These are phyloP conservation scores for Aspergillus intermedius DNA, from an alignment of 2,329 filamentous ascomycete genomes.

Conservation along the genomic window DNA sequence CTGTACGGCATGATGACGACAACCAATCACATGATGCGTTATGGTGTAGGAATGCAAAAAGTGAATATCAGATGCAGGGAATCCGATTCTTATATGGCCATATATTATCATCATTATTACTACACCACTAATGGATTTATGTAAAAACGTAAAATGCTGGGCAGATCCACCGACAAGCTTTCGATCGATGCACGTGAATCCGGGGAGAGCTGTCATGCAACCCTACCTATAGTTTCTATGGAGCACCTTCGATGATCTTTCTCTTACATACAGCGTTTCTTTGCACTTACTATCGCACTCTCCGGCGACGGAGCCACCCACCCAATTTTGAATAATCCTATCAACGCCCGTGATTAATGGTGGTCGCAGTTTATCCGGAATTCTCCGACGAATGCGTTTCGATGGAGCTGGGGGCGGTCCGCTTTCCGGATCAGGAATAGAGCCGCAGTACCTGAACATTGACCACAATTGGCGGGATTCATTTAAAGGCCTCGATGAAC, in stretches of 20 bases:
- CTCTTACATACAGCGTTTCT: not conserved
- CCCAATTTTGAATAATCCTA: not conserved
- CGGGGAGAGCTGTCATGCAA: not conserved
- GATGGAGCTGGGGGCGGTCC: not conserved
- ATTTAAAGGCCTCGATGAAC: too few relatives aligned
- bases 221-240: too few relatives aligned
- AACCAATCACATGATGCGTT: not conserved
- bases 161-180: not conserved
- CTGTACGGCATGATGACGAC: conserved; percentile 2
- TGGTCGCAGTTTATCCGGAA: not conserved
- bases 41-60: not conserved
- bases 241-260: too few relatives aligned
- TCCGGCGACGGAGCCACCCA: not conserved
- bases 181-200: not conserved
- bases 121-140: too few relatives aligned
- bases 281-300: not conserved
- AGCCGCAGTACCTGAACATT: not conserved
- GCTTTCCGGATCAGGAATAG: not conserved
- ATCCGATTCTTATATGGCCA: too few relatives aligned
- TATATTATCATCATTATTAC: too few relatives aligned
- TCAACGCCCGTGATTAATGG: not conserved
- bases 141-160: too few relatives aligned
- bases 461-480: too few relatives aligned
- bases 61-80: not conserved
- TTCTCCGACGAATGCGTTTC: not conserved